These are phyloP conservation scores for Pyrus communis DNA, from an alignment of 306 rosid genomes.

Conservation along the genomic window DNA sequence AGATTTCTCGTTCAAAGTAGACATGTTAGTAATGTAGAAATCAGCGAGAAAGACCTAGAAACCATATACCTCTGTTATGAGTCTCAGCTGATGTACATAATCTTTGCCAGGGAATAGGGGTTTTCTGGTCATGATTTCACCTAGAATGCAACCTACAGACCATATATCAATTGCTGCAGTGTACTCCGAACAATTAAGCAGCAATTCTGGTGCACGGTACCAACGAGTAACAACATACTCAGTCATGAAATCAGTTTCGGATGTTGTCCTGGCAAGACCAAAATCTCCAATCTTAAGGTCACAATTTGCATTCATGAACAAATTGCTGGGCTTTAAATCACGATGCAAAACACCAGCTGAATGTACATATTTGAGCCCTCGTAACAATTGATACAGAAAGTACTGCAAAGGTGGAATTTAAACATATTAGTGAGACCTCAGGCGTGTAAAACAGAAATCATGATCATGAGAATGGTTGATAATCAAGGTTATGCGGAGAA, in stretches of 20 bases:
- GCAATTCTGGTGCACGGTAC: constrained; percentile 94
- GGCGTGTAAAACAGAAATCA: constrained; percentile 13
- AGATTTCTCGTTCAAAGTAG: neutral
- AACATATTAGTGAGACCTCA: constrained; percentile 13
- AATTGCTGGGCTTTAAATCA: constrained; percentile 92
- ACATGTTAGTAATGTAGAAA: neutral
- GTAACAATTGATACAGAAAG: constrained; percentile 86
- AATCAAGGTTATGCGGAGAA: neutral
- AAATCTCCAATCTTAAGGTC: constrained; percentile 98
- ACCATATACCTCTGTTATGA: constrained; percentile 78
- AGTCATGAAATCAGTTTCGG: constrained; percentile 97
- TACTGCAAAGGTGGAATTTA: constrained; percentile 45
- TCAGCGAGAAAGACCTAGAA: neutral
- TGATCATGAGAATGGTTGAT: neutral
- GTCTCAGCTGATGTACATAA: constrained; percentile 93
- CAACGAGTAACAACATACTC: constrained; percentile 98
- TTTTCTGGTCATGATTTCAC: constrained; percentile 77
- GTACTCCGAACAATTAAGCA: constrained; percentile 91
- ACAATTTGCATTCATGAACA: constrained; percentile 86
- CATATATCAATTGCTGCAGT: constrained; percentile 95
- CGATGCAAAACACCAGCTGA: constrained; percentile 95
- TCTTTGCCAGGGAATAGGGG: constrained; percentile 94
- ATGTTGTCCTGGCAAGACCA: constrained; percentile 98
- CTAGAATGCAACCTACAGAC: constrained; percentile 98
- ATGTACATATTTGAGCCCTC: constrained; percentile 90